phyloP scores from a whole-genome alignment of 331 rosid species.

The Stylosanthes scabra region DNA sequence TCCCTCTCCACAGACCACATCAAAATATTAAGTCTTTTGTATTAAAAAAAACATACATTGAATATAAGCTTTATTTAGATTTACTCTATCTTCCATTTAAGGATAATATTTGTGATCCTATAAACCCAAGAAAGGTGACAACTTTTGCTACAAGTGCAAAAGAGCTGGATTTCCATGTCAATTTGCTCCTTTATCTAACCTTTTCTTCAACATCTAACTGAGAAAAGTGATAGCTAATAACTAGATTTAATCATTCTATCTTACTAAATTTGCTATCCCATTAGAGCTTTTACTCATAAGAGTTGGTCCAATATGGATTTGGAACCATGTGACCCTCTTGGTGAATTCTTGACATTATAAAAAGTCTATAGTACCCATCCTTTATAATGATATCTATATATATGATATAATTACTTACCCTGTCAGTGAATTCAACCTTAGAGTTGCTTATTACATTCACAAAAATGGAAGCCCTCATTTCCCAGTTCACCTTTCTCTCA shows the following conservation, averaged over 20 bases:
- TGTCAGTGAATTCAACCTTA: not conserved
- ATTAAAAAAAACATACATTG: too few species aligned
- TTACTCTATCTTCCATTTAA: not conserved
- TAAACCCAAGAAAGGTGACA: not conserved
- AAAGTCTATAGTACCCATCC: not conserved
- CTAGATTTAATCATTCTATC: not conserved
- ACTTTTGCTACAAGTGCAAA: too few species aligned
- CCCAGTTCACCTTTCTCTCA: slow-evolving; percentile 79
- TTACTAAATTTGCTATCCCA: not conserved
- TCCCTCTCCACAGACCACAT: too few species aligned
- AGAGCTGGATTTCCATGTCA: not conserved
- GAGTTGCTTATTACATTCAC: slow-evolving; percentile 18
- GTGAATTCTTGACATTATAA: slow-evolving; percentile 1
- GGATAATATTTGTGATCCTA: not conserved
- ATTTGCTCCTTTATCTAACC: not conserved
- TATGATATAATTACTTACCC: too few species aligned
- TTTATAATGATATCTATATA: not conserved
- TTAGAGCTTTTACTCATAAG: not conserved
- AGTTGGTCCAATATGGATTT: slow-evolving; percentile 1
- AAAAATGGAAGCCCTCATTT: slow-evolving; percentile 78
- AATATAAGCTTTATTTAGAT: too few species aligned
- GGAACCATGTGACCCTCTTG: not conserved
- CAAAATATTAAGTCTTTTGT: not conserved
- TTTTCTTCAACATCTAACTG: not conserved
- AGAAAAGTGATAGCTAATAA: not conserved